Evolutionary conservation across 2,329 filamentous ascomycete genomes (phyloP).

Genomic region (Trichoderma koningiopsis): DNA sequence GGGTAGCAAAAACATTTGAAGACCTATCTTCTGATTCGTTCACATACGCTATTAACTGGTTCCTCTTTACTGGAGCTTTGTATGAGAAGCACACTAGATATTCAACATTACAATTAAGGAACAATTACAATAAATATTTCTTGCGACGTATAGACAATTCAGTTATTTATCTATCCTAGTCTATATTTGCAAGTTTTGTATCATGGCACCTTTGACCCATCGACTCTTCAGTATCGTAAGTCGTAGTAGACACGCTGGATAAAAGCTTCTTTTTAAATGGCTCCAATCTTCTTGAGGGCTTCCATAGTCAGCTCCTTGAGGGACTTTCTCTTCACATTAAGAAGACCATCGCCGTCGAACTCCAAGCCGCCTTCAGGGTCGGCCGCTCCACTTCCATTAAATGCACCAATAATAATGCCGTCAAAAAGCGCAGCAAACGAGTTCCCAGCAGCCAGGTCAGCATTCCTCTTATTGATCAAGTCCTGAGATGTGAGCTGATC

Average conservation of each 20-base stretch:
- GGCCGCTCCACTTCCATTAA: background rate
- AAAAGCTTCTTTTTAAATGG: background rate
- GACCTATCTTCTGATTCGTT: no score
- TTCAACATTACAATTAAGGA: no score
- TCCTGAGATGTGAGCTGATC: background rate
- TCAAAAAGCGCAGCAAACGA: background rate
- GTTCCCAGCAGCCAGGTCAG: background rate
- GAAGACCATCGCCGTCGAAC: background rate
- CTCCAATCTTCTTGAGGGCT: background rate
- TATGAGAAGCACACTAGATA: no score
- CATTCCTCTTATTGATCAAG: background rate
- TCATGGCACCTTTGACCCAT: background rate
- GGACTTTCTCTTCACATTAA: background rate
- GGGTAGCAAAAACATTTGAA: no score
- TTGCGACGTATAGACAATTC: no score
- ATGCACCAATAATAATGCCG: background rate
- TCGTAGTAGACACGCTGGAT: background rate
- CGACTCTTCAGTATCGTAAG: background rate
- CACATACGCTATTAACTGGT: no score
- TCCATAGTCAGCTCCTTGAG: background rate
- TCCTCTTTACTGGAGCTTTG: no score
- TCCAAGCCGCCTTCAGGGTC: background rate
- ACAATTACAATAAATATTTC: no score
- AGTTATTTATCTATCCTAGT: background rate
- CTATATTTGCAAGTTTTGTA: background rate